These are phyloP conservation scores for Amorphotheca resinae DNA, from an alignment of 495 filamentous ascomycete genomes.

Conservation along the genomic window DNA sequence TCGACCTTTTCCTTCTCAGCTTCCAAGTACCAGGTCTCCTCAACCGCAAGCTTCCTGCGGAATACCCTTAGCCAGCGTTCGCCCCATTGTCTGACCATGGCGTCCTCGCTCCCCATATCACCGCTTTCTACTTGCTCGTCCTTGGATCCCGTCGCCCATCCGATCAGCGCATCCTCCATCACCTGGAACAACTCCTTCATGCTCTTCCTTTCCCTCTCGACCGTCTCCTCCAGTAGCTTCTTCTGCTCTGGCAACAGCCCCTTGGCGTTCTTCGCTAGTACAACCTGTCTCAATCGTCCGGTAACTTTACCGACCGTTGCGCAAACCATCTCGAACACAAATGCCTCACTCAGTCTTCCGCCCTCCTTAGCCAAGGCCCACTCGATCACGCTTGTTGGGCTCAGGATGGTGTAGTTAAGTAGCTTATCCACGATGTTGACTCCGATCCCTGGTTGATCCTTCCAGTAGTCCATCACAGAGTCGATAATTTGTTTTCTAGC, in stretches of 20 bases:
- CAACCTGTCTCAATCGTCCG: conserved; percentile 73
- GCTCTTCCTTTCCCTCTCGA: conserved; percentile 48
- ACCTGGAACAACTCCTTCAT: conserved; percentile 69
- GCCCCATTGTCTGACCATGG: conserved; percentile 68
- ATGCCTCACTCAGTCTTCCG: conserved; percentile 52
- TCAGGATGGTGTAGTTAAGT: conserved; percentile 91
- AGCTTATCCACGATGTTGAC: conserved; percentile 93
- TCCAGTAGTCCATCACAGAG: conserved; percentile 87
- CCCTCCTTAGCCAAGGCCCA: conserved; percentile 64
- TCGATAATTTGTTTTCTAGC: conserved; percentile 80
- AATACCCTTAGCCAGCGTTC: conserved; percentile 79
- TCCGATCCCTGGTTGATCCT: conserved; percentile 81
- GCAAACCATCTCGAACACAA: conserved; percentile 80
- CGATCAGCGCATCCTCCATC: conserved; percentile 68
- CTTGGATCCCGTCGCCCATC: conserved; percentile 59
- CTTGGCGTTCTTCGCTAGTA: conserved; percentile 41
- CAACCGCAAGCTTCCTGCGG: conserved; percentile 65
- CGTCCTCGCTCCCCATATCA: conserved; percentile 40
- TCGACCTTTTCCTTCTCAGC: conserved; percentile 22
- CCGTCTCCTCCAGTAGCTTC: conserved; percentile 39
- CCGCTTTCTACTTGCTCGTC: conserved; percentile 51
- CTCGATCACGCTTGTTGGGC: conserved; percentile 66
- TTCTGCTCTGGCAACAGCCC: conserved; percentile 39
- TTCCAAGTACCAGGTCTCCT: conserved; percentile 52
- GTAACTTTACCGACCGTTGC: conserved; percentile 89